phyloP scores from a whole-genome alignment of 257 asterid genomes.

The Solanum tarapatanum region DNA sequence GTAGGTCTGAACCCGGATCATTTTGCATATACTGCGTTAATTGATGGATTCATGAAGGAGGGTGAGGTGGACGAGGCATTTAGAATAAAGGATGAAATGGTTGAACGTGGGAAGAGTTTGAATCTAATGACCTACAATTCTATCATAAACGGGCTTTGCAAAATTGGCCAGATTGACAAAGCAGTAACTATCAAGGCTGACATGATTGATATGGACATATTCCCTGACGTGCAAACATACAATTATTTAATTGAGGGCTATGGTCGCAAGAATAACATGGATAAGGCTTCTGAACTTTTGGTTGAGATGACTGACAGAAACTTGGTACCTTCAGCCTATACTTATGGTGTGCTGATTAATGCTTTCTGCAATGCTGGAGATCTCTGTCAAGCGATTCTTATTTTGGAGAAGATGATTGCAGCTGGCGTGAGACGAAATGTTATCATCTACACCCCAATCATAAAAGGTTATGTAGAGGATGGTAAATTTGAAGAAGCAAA shows the following conservation, averaged over 20 bases:
- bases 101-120: constrained; percentile 43
- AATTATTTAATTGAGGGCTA: constrained; percentile 55
- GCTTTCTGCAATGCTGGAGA: constrained; percentile 50
- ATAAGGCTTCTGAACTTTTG: constrained; percentile 48
- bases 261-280: constrained; percentile 35
- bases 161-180: constrained; percentile 45
- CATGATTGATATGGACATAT: constrained; percentile 48
- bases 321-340: constrained; percentile 52
- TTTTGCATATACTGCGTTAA: constrained; percentile 47
- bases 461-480: constrained; percentile 45
- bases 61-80: constrained; percentile 55
- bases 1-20: constrained; percentile 50
- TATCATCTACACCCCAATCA: constrained; percentile 39
- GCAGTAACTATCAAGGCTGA: constrained; percentile 41
- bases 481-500: constrained; percentile 61
- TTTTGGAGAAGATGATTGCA: constrained; percentile 40
- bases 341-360: constrained; percentile 44
- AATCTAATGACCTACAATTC: constrained; percentile 54
- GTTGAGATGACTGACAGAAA: constrained; percentile 57
- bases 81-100: constrained; percentile 50
- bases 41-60: constrained; percentile 72
- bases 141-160: constrained; percentile 53
- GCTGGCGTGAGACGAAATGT: constrained; percentile 49
- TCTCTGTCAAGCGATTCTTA: constrained; percentile 37
- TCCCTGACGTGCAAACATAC: constrained; percentile 57